Conservation (phyloP, 2,329 filamentous ascomycete species). For the Cladosporium sp. region DNA sequence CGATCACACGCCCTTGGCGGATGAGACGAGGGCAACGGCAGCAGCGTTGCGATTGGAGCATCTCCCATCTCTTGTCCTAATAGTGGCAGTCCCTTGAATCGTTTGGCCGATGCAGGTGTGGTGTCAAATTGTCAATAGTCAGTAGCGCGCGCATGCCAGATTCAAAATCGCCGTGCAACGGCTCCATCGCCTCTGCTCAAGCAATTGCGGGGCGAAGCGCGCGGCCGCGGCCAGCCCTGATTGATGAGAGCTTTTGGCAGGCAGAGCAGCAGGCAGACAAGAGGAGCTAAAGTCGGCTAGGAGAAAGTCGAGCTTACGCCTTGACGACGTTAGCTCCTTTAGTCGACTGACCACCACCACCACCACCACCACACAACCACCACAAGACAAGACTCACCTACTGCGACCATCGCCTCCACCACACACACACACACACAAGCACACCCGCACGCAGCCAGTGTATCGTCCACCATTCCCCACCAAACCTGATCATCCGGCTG, state of each 20-base stretch:
- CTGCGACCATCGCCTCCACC: neutral
- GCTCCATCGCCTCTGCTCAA: neutral
- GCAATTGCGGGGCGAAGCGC: no score
- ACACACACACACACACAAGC: neutral
- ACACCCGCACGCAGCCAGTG: no score
- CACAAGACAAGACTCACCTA: no score
- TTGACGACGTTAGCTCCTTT: neutral
- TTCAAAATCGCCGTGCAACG: constrained; percentile 6
- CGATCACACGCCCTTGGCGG: constrained; percentile 13
- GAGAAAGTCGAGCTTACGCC: neutral
- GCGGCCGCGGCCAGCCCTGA: no score
- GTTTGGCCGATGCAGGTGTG: constrained; percentile 14
- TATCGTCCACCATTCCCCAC: no score
- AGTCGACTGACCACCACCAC: constrained; percentile 5
- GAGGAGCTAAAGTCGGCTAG: no score
- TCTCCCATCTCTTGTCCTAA: neutral
- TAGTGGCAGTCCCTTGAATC: constrained; percentile 4
- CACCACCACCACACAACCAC: neutral
- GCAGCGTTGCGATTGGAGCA: constrained; percentile 5
- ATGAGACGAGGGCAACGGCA: neutral
- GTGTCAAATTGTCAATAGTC: no score
- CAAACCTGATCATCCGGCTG: constrained; percentile 11
- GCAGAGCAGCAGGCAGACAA: no score
- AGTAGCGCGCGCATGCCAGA: constrained; percentile 11
- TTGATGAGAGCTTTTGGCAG: no score